Percentiles rank a stretch among this genome's conserved stretches.
These are phyloP conservation scores for Colletotrichum echinochloae DNA, from an alignment of 2,329 filamentous ascomycete genomes.

Conservation along the genomic window DNA sequence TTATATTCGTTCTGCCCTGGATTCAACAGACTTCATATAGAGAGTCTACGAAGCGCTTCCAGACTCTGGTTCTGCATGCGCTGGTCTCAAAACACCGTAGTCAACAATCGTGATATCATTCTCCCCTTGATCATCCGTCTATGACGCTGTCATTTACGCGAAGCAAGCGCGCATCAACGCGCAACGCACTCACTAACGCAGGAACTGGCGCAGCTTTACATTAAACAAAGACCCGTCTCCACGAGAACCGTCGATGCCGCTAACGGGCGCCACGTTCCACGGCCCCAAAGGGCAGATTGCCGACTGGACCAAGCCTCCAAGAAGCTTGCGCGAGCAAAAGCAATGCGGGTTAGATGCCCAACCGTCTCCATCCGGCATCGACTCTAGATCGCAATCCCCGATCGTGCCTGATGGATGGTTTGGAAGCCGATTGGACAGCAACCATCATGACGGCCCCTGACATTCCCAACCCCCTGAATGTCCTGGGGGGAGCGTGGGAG, in stretches of 20 bases:
- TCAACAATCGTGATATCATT: constrained; percentile 13
- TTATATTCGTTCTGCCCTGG: accelerated
- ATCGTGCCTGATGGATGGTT: constrained; percentile 26
- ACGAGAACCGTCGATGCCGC: constrained; percentile 22
- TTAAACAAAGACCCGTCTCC: neutral
- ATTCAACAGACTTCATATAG: constrained; percentile 27
- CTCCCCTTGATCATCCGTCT: constrained; percentile 4
- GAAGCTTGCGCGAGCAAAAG: neutral
- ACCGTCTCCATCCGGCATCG: neutral
- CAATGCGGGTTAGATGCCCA: neutral
- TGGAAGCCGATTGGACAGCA: constrained; percentile 24
- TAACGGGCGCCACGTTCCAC: constrained; percentile 25
- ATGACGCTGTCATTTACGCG: constrained; percentile 41
- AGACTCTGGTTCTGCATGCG: neutral
- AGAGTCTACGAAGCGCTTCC: neutral
- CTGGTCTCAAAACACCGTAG: constrained; percentile 7
- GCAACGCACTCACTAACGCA: constrained; percentile 9
- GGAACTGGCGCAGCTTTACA: constrained; percentile 14
- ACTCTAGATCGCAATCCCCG: neutral
- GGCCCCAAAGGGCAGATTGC: constrained; percentile 4
- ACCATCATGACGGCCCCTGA: constrained; percentile 5
- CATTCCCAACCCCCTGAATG: neutral
- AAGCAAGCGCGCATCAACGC: constrained; percentile 30
- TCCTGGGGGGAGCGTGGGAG: constrained; percentile 21
- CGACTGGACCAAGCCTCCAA: neutral